These are phyloP conservation scores for Penicillium salamii DNA, from an alignment of 495 filamentous ascomycete species.

Conservation along the genomic window DNA sequence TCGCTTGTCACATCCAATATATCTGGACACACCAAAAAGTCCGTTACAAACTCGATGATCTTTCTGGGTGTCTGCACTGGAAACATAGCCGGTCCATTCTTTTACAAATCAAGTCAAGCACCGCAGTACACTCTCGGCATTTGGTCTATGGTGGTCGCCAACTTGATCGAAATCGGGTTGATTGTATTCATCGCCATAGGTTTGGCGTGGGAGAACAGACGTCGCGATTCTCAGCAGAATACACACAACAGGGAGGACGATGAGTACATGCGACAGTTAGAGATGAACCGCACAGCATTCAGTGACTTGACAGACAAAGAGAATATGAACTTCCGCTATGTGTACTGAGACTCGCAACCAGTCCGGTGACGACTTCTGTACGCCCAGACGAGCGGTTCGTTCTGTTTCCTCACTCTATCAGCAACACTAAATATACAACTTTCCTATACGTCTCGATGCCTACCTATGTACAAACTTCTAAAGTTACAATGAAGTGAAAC, in stretches of 20 bases:
- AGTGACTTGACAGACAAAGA: conserved; percentile 53
- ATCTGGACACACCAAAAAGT: conserved; percentile 58
- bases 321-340: conserved; percentile 41
- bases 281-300: conserved; percentile 50
- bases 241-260: conserved; percentile 14
- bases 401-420: too few species aligned
- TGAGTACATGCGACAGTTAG: conserved; percentile 14
- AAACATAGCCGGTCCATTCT: conserved; percentile 54
- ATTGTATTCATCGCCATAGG: conserved; percentile 35
- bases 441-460: too few species aligned
- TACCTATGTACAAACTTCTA: too few species aligned
- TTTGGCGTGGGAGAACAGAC: conserved; percentile 47
- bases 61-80: conserved; percentile 44
- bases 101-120: conserved; percentile 49
- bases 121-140: conserved; percentile 51
- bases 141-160: conserved; percentile 52
- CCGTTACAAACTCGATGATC: conserved; percentile 50
- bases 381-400: too few species aligned
- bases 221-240: too few species aligned
- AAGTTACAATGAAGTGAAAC: too few species aligned
- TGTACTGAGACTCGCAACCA: conserved; percentile 23
- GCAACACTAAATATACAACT: too few species aligned
- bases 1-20: conserved; percentile 53
- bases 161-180: conserved; percentile 43
- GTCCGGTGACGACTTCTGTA: too few species aligned